phyloP scores from a whole-genome alignment of 2,329 filamentous ascomycete genomes.

The Parasarocladium wereldwijsianum region DNA sequence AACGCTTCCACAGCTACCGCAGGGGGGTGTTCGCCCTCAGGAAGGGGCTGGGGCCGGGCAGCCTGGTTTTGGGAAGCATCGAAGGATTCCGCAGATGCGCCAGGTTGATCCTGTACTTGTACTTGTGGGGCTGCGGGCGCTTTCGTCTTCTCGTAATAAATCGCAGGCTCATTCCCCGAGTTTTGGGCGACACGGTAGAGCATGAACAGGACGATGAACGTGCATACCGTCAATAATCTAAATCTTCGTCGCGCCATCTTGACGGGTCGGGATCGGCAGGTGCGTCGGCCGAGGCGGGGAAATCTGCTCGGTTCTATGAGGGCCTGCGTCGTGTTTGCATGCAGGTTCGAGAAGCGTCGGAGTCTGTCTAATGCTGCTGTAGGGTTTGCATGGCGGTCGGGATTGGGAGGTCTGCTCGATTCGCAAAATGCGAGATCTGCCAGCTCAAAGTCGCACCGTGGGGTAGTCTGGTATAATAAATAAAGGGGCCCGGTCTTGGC shows the following conservation, averaged over 20 bases:
- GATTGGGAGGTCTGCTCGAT: no score
- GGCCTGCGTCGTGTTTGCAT: not conserved
- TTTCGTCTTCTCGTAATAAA: conserved; percentile 1
- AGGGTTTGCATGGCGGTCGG: no score
- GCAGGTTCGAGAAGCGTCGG: no score
- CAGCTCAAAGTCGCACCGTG: no score
- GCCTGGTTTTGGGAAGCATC: not conserved
- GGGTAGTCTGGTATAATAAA: no score
- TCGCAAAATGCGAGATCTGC: no score
- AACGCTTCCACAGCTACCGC: not conserved
- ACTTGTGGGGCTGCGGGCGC: no score
- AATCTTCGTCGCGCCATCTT: conserved; percentile 47
- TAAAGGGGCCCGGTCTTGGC: no score
- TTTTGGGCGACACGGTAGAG: conserved; percentile 33
- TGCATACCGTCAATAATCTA: conserved; percentile 42
- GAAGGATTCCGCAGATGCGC: not conserved
- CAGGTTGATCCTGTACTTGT: conserved; percentile 1
- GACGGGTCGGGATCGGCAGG: conserved; percentile 5
- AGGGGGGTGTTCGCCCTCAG: conserved; percentile 1
- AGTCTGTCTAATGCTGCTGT: not conserved
- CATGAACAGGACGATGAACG: conserved; percentile 38
- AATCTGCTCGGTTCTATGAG: not conserved
- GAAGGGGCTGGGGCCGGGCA: conserved; percentile 1
- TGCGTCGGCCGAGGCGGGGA: not conserved
- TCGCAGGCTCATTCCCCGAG: conserved; percentile 17